These are phyloP conservation scores for Pythium folliculosum DNA, from an alignment of 352 stramenopile species.

Conservation along the genomic window DNA sequence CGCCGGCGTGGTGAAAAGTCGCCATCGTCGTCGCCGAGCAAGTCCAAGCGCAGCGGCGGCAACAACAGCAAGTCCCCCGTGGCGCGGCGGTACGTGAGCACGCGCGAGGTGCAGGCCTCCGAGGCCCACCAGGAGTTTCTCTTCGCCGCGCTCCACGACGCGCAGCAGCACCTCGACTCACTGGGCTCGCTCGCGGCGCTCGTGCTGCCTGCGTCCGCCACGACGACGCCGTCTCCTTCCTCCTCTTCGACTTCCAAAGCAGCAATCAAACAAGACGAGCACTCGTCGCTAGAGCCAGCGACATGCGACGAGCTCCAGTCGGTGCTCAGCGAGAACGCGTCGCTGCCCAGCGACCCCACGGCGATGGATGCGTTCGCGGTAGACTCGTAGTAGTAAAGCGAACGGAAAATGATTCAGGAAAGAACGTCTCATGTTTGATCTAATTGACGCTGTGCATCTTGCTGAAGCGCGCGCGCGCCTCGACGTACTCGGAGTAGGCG, in stretches of 20 bases:
- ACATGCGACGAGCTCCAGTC: slow-evolving; percentile 27
- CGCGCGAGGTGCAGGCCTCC: slow-evolving; percentile 47
- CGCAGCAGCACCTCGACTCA: slow-evolving; percentile 60
- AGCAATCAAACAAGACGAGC: not conserved
- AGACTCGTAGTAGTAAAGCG: slow-evolving; percentile 1
- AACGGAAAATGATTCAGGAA: not conserved
- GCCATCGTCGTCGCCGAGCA: slow-evolving; percentile 11
- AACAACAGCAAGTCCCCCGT: slow-evolving; percentile 23
- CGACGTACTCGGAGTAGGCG: slow-evolving; percentile 87
- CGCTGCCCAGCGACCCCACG: slow-evolving; percentile 7
- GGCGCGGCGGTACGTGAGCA: slow-evolving; percentile 45
- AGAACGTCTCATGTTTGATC: not conserved
- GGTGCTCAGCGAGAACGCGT: slow-evolving; percentile 32
- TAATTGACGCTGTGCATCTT: slow-evolving; percentile 90
- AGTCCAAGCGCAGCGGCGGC: slow-evolving; percentile 8
- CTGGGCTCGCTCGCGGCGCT: slow-evolving; percentile 53
- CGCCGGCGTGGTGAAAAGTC: not conserved
- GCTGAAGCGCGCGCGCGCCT: slow-evolving; percentile 84
- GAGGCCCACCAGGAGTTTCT: slow-evolving; percentile 64
- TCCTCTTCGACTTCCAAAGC: not conserved
- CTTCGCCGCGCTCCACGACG: slow-evolving; percentile 58
- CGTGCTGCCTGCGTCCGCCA: slow-evolving; percentile 21
- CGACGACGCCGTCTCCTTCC: not conserved
- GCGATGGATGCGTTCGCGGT: not conserved
- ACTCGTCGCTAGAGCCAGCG: not conserved